Evolutionary conservation across 768 basidiomycete species (phyloP), one percentile per base, ranked within the genome.

Genomic region (Baorangia bicolor): DNA sequence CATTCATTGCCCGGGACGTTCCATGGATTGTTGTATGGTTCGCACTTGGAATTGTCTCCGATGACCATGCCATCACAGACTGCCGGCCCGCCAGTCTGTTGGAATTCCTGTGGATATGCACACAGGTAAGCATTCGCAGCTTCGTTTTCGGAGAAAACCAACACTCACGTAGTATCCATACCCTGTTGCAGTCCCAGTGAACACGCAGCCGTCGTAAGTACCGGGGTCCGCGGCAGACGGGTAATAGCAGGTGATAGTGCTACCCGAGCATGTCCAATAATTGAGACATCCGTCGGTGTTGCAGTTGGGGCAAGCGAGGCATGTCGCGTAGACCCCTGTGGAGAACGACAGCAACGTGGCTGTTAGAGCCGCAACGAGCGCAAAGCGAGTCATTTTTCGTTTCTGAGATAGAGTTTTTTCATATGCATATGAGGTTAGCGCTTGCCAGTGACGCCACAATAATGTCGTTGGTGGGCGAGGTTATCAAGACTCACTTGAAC

Each of bases 301-400:
- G 38, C 55, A 55, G 31, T 54, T 46, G 14, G 37, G 30, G 37
- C 55, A 56, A 21, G 55, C 50, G 11, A 45, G 35, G 21, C 55
- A 56, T 2, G 8, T 27, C 8, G 55, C 43, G n/a, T 16, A 18
- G 8, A 35, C 42, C 30, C 30, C 44, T n/a, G 44, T 31, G 23
- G 44, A 51, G 46, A 51, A n/a, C 14, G 43, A 44, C 27, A 44
- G 3, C 12, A 44, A 7, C 2, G n/a, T 44, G 2, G 43, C 27
- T 13, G 43, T 28, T 7, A 44, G 12, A n/a, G 27, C 27, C 28
- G 27, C 43, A 28, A 28, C 3, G 12, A 44, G n/a, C 1, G 43
- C 27, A 44, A 44, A 28, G n/a, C 27, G 43, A 28, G 43, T 44
- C 43, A 31, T 46, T 16, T 3, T 43, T 28, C n/a, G 10, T 12